A percentile compares a stretch with the other conserved stretches of the same genome.
phyloP scores from a whole-genome alignment of 2,329 filamentous ascomycete genomes.

The Colletotrichum ledebouriae region DNA sequence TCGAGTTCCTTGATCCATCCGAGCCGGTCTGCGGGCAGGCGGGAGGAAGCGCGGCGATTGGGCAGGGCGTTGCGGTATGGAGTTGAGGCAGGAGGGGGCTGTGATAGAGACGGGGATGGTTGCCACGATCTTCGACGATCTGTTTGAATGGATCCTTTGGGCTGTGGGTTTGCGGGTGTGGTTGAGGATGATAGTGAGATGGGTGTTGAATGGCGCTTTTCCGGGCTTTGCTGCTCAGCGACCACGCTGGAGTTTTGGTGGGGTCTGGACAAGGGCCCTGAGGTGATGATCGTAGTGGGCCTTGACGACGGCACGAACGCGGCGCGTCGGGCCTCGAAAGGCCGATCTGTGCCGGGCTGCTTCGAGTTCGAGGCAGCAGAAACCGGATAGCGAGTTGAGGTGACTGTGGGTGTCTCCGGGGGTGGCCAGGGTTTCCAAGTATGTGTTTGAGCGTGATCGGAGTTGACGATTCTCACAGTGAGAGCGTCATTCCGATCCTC shows the following conservation, averaged over 20 bases:
- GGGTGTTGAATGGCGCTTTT: slow-evolving; percentile 32
- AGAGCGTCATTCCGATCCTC: too few relatives aligned
- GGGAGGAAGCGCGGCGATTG: slow-evolving; percentile 11
- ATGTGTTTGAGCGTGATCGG: slow-evolving; percentile 19
- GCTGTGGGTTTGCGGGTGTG: neutral
- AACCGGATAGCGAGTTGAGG: neutral
- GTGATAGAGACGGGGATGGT: slow-evolving; percentile 20
- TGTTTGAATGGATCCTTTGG: neutral
- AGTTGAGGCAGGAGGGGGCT: slow-evolving; percentile 26
- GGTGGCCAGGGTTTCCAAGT: slow-evolving; percentile 30
- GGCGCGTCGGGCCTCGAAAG: slow-evolving; percentile 28
- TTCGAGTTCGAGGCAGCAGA: neutral
- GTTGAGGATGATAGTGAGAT: neutral
- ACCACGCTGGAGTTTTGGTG: neutral
- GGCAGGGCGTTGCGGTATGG: slow-evolving; percentile 14
- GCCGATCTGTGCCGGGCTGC: slow-evolving; percentile 13
- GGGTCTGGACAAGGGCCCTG: neutral
- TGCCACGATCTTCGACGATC: slow-evolving; percentile 35
- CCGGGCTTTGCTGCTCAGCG: slow-evolving; percentile 9
- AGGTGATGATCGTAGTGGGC: neutral
- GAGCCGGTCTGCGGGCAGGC: slow-evolving; percentile 31
- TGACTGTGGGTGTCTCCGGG: neutral
- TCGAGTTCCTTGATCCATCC: slow-evolving; percentile 38
- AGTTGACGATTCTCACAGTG: slow-evolving; percentile 23
- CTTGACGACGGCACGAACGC: slow-evolving; percentile 12